phyloP scores from a whole-genome alignment of 768 basidiomycete genomes.

The Panus rudis region DNA sequence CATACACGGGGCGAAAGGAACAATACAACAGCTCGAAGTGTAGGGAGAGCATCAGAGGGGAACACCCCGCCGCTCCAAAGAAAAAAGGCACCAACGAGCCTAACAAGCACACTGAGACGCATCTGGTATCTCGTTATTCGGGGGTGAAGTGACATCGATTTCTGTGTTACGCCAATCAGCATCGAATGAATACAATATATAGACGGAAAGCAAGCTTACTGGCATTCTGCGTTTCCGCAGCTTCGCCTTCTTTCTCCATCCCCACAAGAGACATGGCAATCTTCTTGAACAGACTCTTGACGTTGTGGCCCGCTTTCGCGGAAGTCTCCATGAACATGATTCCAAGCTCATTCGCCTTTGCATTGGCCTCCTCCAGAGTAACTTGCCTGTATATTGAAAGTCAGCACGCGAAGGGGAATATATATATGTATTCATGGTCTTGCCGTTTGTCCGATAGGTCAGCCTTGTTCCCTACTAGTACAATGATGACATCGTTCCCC shows the following conservation, averaged over 20 bases:
- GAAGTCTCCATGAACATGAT: conserved; percentile 99
- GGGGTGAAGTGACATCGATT: conserved; percentile 83
- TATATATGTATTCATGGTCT: conserved; percentile 24
- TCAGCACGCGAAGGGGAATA: neutral
- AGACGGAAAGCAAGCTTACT: conserved; percentile 26
- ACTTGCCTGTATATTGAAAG: conserved; percentile 64
- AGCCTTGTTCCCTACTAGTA: conserved; percentile 97
- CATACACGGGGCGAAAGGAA: too few relatives aligned
- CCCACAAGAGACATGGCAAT: conserved; percentile 97
- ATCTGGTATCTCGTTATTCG: conserved; percentile 66
- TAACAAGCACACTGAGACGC: conserved; percentile 83
- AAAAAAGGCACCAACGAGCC: too few relatives aligned
- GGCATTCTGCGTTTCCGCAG: conserved; percentile 36
- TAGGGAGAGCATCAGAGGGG: too few relatives aligned
- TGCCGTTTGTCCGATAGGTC: conserved; percentile 98
- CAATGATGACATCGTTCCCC: conserved; percentile 97
- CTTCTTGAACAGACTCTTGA: conserved; percentile 98
- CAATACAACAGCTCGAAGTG: too few relatives aligned
- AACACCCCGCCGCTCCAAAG: too few relatives aligned
- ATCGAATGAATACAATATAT: neutral
- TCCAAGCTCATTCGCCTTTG: conserved; percentile 80
- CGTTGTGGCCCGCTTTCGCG: conserved; percentile 98
- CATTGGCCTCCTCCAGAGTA: conserved; percentile 95
- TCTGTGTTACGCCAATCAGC: conserved; percentile 37
- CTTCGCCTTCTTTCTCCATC: conserved; percentile 77